These are phyloP conservation scores for Xylaria sp. DNA, from an alignment of 2,329 filamentous ascomycete genomes.

Conservation along the genomic window DNA sequence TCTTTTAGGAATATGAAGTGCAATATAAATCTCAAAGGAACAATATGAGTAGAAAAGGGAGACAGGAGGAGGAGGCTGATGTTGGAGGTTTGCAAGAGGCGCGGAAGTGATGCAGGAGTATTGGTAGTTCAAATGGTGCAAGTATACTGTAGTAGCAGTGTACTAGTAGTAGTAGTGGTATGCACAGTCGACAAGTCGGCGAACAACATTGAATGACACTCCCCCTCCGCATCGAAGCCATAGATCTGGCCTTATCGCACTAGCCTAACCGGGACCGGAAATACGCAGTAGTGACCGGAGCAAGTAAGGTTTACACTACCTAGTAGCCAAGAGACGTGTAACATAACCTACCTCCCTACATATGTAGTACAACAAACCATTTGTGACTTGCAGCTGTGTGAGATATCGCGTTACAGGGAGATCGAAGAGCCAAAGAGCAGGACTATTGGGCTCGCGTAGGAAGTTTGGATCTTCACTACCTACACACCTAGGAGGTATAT, in stretches of 20 bases:
- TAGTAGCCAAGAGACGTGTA: too few relatives aligned
- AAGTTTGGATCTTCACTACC: too few relatives aligned
- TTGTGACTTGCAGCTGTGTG: background rate
- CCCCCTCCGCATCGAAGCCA: conserved; percentile 13
- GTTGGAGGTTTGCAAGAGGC: background rate
- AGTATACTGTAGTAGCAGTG: background rate
- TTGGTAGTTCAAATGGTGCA: background rate
- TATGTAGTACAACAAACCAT: too few relatives aligned
- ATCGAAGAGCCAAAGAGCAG: too few relatives aligned
- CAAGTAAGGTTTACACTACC: too few relatives aligned
- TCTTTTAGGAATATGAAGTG: background rate
- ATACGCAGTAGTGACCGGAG: background rate
- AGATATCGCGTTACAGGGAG: too few relatives aligned
- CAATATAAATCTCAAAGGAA: conserved; percentile 12
- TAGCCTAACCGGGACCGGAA: conserved; percentile 22
- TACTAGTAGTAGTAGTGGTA: background rate
- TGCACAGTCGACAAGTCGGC: background rate
- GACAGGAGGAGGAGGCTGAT: conserved; percentile 2
- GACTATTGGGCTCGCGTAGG: too few relatives aligned
- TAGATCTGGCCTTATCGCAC: conserved; percentile 40
- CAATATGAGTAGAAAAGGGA: background rate
- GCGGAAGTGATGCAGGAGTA: conserved; percentile 10
- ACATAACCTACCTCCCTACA: too few relatives aligned
- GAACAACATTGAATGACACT: background rate
- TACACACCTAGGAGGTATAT: too few relatives aligned